These are phyloP conservation scores for Chrysosphaeria jannelii DNA, from an alignment of 2,329 filamentous ascomycete species.

Conservation along the genomic window DNA sequence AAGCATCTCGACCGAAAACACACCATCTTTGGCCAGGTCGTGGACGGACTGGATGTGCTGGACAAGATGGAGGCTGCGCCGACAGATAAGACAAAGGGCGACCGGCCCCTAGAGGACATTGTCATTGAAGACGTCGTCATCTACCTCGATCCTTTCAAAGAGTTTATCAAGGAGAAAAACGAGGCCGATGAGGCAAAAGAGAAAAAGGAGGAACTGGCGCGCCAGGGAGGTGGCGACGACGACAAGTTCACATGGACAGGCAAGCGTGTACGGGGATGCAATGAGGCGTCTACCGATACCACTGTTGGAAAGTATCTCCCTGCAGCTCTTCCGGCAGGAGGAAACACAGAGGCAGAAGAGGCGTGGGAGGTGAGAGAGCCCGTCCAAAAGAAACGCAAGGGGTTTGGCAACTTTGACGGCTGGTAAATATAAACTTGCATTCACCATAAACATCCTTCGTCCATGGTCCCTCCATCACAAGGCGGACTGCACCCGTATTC, in stretches of 20 bases:
- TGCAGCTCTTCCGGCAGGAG: constrained; percentile 11
- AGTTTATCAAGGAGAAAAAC: constrained; percentile 51
- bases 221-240: constrained; percentile 48
- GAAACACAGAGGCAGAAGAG: constrained; percentile 9
- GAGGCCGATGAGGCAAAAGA: constrained; percentile 27
- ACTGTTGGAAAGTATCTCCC: constrained; percentile 61
- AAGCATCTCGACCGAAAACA: constrained; percentile 84
- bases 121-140: constrained; percentile 57
- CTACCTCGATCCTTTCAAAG: constrained; percentile 82
- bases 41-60: constrained; percentile 44
- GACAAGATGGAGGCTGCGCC: constrained; percentile 47
- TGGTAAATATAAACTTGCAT: constrained; percentile 27
- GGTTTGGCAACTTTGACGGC: constrained; percentile 82
- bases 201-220: constrained; percentile 28
- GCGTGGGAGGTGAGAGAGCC: constrained; percentile 36
- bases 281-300: constrained; percentile 9
- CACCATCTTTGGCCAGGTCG: constrained; percentile 77
- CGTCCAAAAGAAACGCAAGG: constrained; percentile 59
- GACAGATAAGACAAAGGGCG: constrained; percentile 49
- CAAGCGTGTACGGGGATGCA: constrained; percentile 46
- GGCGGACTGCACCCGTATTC: constrained; percentile 9
- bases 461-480: too few relatives aligned
- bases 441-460: background rate
- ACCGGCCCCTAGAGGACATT: constrained; percentile 50
- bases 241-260: constrained; percentile 89